Base-by-base conservation (phyloP, 495 filamentous ascomycete genomes). In the Hyphodiscus hymeniophilus region DNA sequence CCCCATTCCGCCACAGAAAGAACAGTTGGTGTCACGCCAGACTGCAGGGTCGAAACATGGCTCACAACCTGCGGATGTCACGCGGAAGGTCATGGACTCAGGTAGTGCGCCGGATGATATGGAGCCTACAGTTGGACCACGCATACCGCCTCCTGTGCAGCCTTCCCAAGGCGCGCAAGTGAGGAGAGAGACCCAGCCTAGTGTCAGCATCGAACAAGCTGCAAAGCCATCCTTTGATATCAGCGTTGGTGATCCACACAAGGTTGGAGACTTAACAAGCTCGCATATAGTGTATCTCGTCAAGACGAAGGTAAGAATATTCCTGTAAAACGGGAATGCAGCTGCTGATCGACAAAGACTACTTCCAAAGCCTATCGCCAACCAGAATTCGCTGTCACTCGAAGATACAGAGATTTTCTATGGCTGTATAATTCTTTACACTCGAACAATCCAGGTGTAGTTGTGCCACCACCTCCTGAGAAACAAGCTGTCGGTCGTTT, bases 221-320 rank as follows among this genome's bases (percentile, higher is more conserved):
- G 81, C 89, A 32, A 87, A 92, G 55, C 94, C 92, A 11, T 83
- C 73, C 22, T 97, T 97, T 63, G 72, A 87, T n/a, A 95, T 98
- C 52, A 78, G 73, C 1, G 92, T 98, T 11, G 92, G 92, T 35
- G 92, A 98, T 70, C 94, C 94, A 32, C 88, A 95, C 63, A 98
- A 97, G 65, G 90, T 98, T 47, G 94, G 92, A 35, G 92, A 97
- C 66, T 66, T 96, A 60, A 95, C 94, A 11, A 94, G 85, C 59
- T 94, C 89, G 52, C 92, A 98, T 66, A 98, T 92, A 57, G 94
- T 95, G 18, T 98, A 98, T 65, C 85, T 89, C 54, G 91, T 98
- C 34, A 73, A 84, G 59, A 98, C 92, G 26, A 92, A 84, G 82
- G 89, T 95, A 79, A 49, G 59, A 5, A 38, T 13, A 3, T 17